These are phyloP conservation scores for Myxozyma nipponensis DNA, from an alignment of 805 yeast species.

Conservation along the genomic window DNA sequence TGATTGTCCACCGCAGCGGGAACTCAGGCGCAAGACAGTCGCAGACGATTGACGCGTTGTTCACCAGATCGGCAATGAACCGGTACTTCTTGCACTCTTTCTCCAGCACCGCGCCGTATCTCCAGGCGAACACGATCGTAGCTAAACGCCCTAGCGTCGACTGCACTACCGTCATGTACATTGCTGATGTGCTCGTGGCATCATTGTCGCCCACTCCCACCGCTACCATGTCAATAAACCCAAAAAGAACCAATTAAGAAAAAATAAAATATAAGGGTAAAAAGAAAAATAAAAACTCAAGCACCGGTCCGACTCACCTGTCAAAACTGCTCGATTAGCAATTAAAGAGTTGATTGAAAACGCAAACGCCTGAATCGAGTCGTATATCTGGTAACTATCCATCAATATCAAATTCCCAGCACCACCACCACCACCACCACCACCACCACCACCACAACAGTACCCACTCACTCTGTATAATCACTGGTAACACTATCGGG, in stretches of 20 bases:
- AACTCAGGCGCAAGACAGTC: conserved; percentile 37
- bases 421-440: background rate
- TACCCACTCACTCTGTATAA: conserved; percentile 30
- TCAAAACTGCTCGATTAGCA: conserved; percentile 38
- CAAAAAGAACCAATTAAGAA: no score
- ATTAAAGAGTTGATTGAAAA: conserved; percentile 36
- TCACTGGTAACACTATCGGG: conserved; percentile 37
- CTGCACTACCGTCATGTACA: conserved; percentile 38
- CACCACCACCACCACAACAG: background rate
- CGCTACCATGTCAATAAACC: no score
- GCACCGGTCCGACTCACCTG: conserved; percentile 2
- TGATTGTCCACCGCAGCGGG: conserved; percentile 24
- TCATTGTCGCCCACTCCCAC: conserved; percentile 40
- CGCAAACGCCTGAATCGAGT: conserved; percentile 40
- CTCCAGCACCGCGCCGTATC: conserved; percentile 35
- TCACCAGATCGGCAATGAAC: conserved; percentile 37
- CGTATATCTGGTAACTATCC: conserved; percentile 38
- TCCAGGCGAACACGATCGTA: conserved; percentile 39
- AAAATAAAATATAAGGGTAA: background rate
- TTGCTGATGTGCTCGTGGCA: conserved; percentile 39
- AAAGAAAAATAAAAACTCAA: background rate
- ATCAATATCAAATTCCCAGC: background rate
- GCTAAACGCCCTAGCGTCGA: conserved; percentile 39
- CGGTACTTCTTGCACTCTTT: conserved; percentile 40
- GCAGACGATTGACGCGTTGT: conserved; percentile 37